A percentile compares a stretch with the other conserved stretches of the same genome.
These are phyloP conservation scores for Podaxis sp. DNA, from an alignment of 768 basidiomycete genomes.

Conservation along the genomic window DNA sequence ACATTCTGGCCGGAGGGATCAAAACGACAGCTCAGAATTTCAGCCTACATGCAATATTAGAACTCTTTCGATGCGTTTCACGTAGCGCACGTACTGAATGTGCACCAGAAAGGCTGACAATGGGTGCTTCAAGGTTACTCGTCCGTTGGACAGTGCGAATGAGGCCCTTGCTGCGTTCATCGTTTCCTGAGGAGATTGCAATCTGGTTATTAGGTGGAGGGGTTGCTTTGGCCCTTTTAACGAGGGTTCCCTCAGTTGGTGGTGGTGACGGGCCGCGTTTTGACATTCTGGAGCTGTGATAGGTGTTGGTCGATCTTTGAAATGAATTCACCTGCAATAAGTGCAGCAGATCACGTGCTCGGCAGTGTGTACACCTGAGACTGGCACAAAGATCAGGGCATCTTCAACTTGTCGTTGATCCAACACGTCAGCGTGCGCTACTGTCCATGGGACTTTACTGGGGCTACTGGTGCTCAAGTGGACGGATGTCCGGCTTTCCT, in stretches of 20 bases:
- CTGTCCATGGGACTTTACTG: no score
- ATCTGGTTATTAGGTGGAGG: constrained; percentile 62
- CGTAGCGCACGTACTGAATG: constrained; percentile 63
- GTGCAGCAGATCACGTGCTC: not conserved
- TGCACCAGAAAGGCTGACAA: constrained; percentile 85
- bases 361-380: not conserved
- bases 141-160: constrained; percentile 88
- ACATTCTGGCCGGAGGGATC: constrained; percentile 93
- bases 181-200: constrained; percentile 71
- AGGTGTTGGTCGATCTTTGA: not conserved
- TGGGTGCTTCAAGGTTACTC: constrained; percentile 91
- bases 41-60: constrained; percentile 30
- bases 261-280: constrained; percentile 69
- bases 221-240: constrained; percentile 61
- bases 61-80: not conserved
- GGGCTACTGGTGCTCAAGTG: no score
- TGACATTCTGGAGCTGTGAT: constrained; percentile 51
- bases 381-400: no score
- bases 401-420: no score
- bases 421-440: no score
- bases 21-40: constrained; percentile 91
- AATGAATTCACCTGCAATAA: not conserved
- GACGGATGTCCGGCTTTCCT: no score
- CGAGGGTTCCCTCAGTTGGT: constrained; percentile 38
- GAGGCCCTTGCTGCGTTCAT: constrained; percentile 76